Base-by-base conservation (phyloP, 805 yeast species). In the Myxozyma geophila region DNA sequence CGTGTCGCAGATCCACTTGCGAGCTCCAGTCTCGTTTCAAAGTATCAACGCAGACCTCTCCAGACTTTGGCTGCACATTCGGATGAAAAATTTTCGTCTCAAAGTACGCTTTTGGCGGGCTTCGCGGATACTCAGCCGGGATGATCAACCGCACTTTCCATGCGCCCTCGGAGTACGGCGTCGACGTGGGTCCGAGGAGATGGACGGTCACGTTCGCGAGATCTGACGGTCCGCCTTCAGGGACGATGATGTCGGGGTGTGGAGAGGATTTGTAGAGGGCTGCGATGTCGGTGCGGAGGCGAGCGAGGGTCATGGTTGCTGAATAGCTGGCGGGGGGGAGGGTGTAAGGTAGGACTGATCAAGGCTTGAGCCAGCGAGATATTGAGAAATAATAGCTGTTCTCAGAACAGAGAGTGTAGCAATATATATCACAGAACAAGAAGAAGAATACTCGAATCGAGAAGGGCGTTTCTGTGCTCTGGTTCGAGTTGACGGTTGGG, bases 21-120 rank as follows among this genome's bases (percentile, higher is more conserved):
- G 75, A 50, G 17, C 63, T 65, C 76, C 76, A 73, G 52, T 73
- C 74, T 33, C 74, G 62, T 59, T 73, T 73, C 54, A 73, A 63
- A 8, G 76, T 73, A 51, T 73, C 76, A 8, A 73, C 76, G 52
- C 76, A 73, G 2, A 73, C 75, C 56, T 72, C 76, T 2, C 76
- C 76, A 2, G 73, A 70, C 12, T 54, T 44, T 6, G 73, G 74
- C 19, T 72, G 71, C 33, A 73, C 75, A 48, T 73, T 73, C 19
- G 76, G 76, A 53, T 74, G 76, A 51, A 74, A 67, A 46, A 67
- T 74, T 50, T 66, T 66, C 17, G 71, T 69, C 39, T 63, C 67
- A 64, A 82, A 83, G 62, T 63, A 72, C 41, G 83, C 80, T 28
- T 66, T 71, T 1, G 85, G 85, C 0, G 85, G 83, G 7, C 69